Base-by-base conservation (phyloP, 1,284 basidiomycete species). In the Cryptococcus hybrid region DNA sequence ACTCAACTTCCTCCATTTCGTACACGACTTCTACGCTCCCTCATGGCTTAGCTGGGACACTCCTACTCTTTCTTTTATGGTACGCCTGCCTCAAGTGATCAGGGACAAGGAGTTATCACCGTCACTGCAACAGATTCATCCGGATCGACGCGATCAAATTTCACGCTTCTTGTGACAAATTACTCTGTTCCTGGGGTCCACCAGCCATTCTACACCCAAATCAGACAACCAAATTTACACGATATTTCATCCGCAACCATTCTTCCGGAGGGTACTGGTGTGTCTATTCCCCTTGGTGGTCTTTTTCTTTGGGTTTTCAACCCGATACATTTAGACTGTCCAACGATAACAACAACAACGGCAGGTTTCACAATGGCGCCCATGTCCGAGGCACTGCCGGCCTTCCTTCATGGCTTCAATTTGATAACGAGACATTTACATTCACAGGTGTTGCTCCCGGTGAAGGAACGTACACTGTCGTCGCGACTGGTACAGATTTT, bases 221-320 rank as follows among this genome's bases (percentile, higher is more conserved):
- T 81, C 47, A 67, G 60, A 0, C 61, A 69, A 45, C 64, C 69
- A 0, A 57, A 62, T 12, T 50, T 70, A 3, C 67, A 68, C 52
- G 70, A 72, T 9, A 74, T 72, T 57, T 59, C 71, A 34, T 78
- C 72, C 35, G 79, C 65, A 47, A 59, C 62, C 7, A 55, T 66
- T 18, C 65, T 77, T 30, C 75, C 73, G 30, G 75, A 62, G n/a
- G 62, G 63, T 34, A 65, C 63, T 13, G 78, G 75, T 36, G 74
- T 80, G 2, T 69, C 73, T 38, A 66, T 18, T 81, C 11, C 74
- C 74, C 77, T 60, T 56, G 76, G 72, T 70, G 82, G 80, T 82
- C 80, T 3, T 84, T 84, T 68, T 80, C 81, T 9, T 71, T 84
- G 44, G 82, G 82, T 5, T 83, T 82, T 66, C 73, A 76, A 50